Percentiles rank a stretch among this genome's conserved stretches.
These are phyloP conservation scores for Phaeoacremonium minimum DNA, from an alignment of 2,329 filamentous ascomycete species.

Conservation along the genomic window DNA sequence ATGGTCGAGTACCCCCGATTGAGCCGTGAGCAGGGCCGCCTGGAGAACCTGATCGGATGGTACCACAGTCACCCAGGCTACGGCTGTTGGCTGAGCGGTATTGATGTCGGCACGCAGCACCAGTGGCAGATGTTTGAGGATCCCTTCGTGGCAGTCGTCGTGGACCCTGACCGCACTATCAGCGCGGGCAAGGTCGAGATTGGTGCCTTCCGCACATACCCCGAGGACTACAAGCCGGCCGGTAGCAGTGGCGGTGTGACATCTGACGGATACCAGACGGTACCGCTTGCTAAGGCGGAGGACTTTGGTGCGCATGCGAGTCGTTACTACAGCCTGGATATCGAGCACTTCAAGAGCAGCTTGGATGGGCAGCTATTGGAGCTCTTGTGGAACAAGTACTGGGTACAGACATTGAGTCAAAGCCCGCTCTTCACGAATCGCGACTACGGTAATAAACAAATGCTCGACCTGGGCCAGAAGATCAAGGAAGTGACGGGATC, in stretches of 20 bases:
- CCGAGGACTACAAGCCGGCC: slow-evolving; percentile 62
- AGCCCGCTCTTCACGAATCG: slow-evolving; percentile 87
- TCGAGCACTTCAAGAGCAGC: slow-evolving; percentile 91
- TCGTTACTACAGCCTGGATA: slow-evolving; percentile 86
- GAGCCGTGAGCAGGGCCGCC: slow-evolving; percentile 69
- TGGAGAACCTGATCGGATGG: slow-evolving; percentile 95
- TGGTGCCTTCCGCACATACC: slow-evolving; percentile 90
- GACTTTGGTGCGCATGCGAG: slow-evolving; percentile 92
- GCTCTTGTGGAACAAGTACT: slow-evolving; percentile 97
- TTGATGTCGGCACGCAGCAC: slow-evolving; percentile 86
- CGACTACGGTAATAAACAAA: slow-evolving; percentile 89
- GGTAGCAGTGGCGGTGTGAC: slow-evolving; percentile 25
- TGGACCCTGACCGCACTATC: slow-evolving; percentile 94
- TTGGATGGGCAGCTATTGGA: slow-evolving; percentile 85
- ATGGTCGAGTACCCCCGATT: slow-evolving; percentile 80
- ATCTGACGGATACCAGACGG: slow-evolving; percentile 64
- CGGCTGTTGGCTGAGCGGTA: slow-evolving; percentile 95
- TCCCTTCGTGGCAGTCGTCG: slow-evolving; percentile 91
- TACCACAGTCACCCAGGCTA: slow-evolving; percentile 98
- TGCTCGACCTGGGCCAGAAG: slow-evolving; percentile 81
- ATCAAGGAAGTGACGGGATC: slow-evolving; percentile 58
- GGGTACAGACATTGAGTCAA: slow-evolving; percentile 92
- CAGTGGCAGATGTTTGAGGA: slow-evolving; percentile 83
- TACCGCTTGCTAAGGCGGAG: slow-evolving; percentile 88
- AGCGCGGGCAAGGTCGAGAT: slow-evolving; percentile 95